A percentile compares a stretch with the other conserved stretches of the same genome.
Evolutionary conservation across 169 alveolate genomes (phyloP).

Genomic region (Plasmodium billcollinsi): DNA sequence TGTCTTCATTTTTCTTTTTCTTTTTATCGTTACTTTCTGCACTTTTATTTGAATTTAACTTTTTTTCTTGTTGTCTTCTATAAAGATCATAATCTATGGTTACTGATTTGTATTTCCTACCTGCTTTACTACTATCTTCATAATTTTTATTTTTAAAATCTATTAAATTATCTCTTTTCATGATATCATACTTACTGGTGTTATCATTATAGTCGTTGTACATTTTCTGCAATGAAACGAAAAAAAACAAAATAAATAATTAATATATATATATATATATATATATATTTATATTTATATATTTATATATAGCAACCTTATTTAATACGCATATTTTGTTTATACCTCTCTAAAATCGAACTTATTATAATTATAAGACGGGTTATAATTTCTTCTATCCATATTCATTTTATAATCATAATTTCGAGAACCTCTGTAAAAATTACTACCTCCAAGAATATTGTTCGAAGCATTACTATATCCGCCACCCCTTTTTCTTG

Average conservation of each 20-base stretch:
- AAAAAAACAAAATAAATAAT: slow-evolving; percentile 2
- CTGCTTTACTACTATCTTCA: slow-evolving; percentile 1
- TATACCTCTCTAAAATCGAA: slow-evolving; percentile 51
- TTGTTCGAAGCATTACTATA: slow-evolving; percentile 35
- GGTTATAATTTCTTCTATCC: slow-evolving; percentile 60
- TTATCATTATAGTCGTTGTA: slow-evolving; percentile 26
- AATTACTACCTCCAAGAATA: slow-evolving; percentile 28
- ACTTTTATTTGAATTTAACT: slow-evolving; percentile 28
- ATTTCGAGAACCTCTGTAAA: slow-evolving; percentile 55
- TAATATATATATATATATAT: background rate
- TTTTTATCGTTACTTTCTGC: slow-evolving; percentile 34
- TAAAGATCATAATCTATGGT: slow-evolving; percentile 70
- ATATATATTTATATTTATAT: no score
- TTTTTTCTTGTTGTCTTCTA: slow-evolving; percentile 71
- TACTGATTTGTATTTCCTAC: slow-evolving; percentile 47
- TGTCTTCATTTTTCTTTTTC: slow-evolving; percentile 21
- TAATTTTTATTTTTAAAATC: slow-evolving; percentile 24
- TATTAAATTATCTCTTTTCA: slow-evolving; percentile 27
- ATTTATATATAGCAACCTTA: no score
- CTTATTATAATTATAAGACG: slow-evolving; percentile 41
- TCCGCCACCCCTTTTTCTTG: slow-evolving; percentile 49
- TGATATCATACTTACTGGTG: slow-evolving; percentile 24
- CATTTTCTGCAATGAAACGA: slow-evolving; percentile 15
- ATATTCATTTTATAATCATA: slow-evolving; percentile 51
- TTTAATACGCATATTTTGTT: background rate